Evolutionary conservation across 2,329 filamentous ascomycete genomes (phyloP).

Genomic region (Colletotrichum shisoi): DNA sequence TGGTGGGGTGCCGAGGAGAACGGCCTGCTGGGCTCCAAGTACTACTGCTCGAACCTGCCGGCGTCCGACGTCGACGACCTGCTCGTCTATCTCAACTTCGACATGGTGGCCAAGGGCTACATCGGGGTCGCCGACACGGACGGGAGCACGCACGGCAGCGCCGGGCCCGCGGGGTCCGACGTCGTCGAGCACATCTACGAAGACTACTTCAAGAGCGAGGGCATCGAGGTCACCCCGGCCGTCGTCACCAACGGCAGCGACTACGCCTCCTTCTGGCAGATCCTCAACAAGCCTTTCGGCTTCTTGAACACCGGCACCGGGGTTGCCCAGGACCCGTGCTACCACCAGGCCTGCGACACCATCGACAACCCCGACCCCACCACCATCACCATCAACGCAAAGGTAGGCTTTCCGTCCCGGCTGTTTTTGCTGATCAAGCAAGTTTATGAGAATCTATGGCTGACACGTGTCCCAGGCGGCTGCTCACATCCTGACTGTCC

Average conservation of each 20-base stretch:
- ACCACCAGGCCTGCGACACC: constrained; percentile 52
- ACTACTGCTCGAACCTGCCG: constrained; percentile 51
- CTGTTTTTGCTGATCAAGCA: rapidly evolving
- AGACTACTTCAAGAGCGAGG: constrained; percentile 46
- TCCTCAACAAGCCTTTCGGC: constrained; percentile 61
- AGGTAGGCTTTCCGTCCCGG: constrained; percentile 26
- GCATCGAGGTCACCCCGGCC: constrained; percentile 46
- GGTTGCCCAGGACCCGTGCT: constrained; percentile 51
- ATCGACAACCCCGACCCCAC: constrained; percentile 52
- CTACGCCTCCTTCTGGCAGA: constrained; percentile 67
- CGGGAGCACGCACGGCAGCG: constrained; percentile 50
- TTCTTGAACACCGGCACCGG: constrained; percentile 69
- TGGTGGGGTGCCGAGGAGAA: constrained; percentile 59
- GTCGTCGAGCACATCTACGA: constrained; percentile 48
- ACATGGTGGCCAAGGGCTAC: constrained; percentile 53
- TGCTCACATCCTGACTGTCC: constrained; percentile 46
- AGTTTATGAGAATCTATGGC: too few species aligned
- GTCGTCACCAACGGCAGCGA: constrained; percentile 61
- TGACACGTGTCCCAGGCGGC: constrained; percentile 41
- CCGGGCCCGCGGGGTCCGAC: constrained; percentile 48
- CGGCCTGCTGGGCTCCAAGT: constrained; percentile 49
- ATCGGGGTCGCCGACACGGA: constrained; percentile 50
- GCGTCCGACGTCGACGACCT: constrained; percentile 48
- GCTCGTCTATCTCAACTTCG: constrained; percentile 54
- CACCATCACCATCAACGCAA: constrained; percentile 48